Conservation (phyloP, 2,329 filamentous ascomycete genomes). For the Pseudocercospora eumusae region DNA sequence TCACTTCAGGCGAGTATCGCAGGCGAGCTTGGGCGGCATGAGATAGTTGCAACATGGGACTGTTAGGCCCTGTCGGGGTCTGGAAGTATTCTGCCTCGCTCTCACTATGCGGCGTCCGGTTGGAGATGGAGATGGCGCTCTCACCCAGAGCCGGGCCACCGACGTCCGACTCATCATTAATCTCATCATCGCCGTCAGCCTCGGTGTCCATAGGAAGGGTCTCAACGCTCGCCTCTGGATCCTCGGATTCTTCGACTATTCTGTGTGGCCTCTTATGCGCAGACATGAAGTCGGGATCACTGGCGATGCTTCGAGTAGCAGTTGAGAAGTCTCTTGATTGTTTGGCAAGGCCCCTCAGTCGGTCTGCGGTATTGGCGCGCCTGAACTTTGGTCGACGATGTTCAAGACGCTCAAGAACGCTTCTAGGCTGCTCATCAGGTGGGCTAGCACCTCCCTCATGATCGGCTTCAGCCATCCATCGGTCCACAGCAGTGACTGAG, state of each 20-base stretch:
- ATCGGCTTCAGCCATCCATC: conserved; percentile 79
- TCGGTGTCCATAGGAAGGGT: conserved; percentile 66
- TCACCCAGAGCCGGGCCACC: conserved; percentile 47
- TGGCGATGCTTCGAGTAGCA: conserved; percentile 56
- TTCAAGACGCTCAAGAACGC: conserved; percentile 61
- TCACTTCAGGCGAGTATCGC: conserved; percentile 31
- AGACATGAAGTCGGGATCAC: conserved; percentile 54
- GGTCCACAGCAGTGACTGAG: conserved; percentile 77
- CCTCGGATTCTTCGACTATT: conserved; percentile 49
- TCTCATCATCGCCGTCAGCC: conserved; percentile 87
- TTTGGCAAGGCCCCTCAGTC: conserved; percentile 29
- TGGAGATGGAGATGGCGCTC: conserved; percentile 38
- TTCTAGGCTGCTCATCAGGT: conserved; percentile 62
- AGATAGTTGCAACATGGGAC: conserved; percentile 32
- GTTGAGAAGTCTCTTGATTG: conserved; percentile 51
- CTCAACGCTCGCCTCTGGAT: conserved; percentile 42
- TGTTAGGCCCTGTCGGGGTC: conserved; percentile 40
- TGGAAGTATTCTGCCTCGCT: conserved; percentile 48
- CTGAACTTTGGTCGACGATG: conserved; percentile 55
- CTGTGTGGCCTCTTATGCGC: conserved; percentile 44
- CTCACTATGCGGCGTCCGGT: conserved; percentile 30
- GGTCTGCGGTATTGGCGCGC: conserved; percentile 49
- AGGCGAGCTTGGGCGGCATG: conserved; percentile 31
- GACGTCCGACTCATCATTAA: conserved; percentile 67
- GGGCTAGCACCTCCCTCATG: conserved; percentile 57